A percentile compares a stretch with the other conserved stretches of the same genome.
Conservation (phyloP, 371 early-diverging fungal species). For the Zychaea mexicana region DNA sequence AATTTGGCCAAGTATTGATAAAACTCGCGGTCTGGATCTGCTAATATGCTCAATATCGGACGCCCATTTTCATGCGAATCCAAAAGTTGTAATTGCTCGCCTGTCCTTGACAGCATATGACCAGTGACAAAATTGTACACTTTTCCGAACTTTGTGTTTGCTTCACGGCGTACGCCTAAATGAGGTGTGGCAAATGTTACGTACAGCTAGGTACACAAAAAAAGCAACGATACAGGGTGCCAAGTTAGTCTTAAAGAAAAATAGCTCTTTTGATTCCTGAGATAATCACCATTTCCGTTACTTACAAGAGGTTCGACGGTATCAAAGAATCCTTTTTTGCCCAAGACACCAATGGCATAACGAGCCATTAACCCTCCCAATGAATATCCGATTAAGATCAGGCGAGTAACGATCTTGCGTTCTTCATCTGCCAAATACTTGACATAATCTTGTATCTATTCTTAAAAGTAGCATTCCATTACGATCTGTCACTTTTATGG, state of each 20-base stretch:
- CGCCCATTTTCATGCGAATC: constrained; percentile 41
- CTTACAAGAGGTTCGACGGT: constrained; percentile 54
- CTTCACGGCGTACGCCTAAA: constrained; percentile 60
- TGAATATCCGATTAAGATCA: constrained; percentile 81
- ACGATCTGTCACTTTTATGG: neutral
- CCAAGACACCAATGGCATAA: constrained; percentile 71
- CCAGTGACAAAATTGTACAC: constrained; percentile 58
- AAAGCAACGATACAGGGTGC: too few species aligned
- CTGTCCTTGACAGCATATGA: constrained; percentile 55
- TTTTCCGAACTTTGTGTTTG: constrained; percentile 23
- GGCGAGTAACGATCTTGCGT: constrained; percentile 43
- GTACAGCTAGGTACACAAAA: too few species aligned
- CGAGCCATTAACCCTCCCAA: constrained; percentile 79
- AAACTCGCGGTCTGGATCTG: constrained; percentile 65
- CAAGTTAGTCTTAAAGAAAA: too few species aligned
- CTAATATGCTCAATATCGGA: constrained; percentile 60
- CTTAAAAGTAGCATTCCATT: neutral
- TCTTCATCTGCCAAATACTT: constrained; percentile 12
- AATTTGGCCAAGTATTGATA: constrained; percentile 55
- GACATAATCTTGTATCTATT: constrained; percentile 20
- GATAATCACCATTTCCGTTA: neutral
- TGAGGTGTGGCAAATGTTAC: constrained; percentile 84
- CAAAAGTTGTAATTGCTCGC: constrained; percentile 59
- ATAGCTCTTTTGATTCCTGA: too few species aligned
- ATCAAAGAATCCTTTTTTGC: constrained; percentile 59